A percentile compares a stretch with the other conserved stretches of the same genome.
phyloP scores from a whole-genome alignment of 768 basidiomycete genomes.

The Inosperma sp. region DNA sequence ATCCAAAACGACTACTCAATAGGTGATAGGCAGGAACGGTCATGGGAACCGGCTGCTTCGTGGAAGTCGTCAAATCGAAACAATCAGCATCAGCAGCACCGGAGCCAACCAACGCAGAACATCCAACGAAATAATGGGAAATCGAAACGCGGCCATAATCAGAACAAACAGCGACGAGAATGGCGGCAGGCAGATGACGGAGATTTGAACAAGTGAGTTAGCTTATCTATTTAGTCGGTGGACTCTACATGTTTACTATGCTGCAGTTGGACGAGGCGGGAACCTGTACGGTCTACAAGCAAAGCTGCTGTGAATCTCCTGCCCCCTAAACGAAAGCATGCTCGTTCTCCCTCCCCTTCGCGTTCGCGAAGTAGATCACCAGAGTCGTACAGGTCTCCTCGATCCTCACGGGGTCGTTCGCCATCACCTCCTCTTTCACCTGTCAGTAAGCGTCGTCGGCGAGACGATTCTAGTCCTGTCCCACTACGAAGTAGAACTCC shows the following conservation, averaged over 20 bases:
- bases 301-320: conserved; percentile 36
- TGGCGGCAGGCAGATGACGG: conserved; percentile 55
- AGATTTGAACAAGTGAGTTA: conserved; percentile 71
- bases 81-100: conserved; percentile 27
- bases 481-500: conserved; percentile 46
- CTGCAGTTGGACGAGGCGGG: conserved; percentile 64
- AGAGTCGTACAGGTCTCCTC: conserved; percentile 60
- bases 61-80: conserved; percentile 51
- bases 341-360: conserved; percentile 51
- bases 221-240: too few relatives aligned
- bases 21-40: conserved; percentile 42
- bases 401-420: conserved; percentile 62
- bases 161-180: conserved; percentile 42
- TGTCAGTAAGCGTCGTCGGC: conserved; percentile 48
- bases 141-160: conserved; percentile 31
- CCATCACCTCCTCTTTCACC: conserved; percentile 59
- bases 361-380: conserved; percentile 62
- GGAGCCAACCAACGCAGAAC: conserved; percentile 37
- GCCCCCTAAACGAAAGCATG: conserved; percentile 38
- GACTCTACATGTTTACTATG: neutral
- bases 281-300: conserved; percentile 38
- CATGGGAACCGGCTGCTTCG: conserved; percentile 69
- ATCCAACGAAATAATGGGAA: conserved; percentile 33
- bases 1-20: conserved; percentile 24
- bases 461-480: conserved; percentile 44